Percentiles rank a stretch among this genome's conserved stretches.
Conservation (phyloP, 306 rosid genomes). For the Quercus mongolica region DNA sequence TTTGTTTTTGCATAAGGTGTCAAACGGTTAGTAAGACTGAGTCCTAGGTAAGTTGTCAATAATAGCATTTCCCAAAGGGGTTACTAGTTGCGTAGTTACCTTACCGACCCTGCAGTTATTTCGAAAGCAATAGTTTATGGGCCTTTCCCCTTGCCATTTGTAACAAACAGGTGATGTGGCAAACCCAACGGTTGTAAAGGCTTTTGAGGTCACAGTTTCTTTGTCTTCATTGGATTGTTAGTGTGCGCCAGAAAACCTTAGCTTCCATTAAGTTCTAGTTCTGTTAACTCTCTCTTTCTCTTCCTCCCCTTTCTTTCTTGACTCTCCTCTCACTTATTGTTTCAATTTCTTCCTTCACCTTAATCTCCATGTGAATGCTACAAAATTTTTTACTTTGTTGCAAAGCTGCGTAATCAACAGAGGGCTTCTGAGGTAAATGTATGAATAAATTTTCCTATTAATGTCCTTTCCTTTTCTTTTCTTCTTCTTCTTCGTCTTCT, state of each 20-base stretch:
- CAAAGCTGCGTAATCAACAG: not conserved
- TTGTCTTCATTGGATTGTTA: constrained; percentile 49
- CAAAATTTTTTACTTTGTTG: not conserved
- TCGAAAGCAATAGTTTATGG: constrained; percentile 13
- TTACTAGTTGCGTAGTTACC: constrained; percentile 4
- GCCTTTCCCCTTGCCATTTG: constrained; percentile 17
- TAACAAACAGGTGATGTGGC: constrained; percentile 39
- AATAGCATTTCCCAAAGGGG: constrained; percentile 21
- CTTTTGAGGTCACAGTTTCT: constrained; percentile 48
- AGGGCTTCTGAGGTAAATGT: not conserved
- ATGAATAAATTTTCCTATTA: not conserved
- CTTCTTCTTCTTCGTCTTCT: not conserved
- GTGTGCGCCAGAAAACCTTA: constrained; percentile 25
- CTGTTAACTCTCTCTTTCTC: not conserved
- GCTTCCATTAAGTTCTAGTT: constrained; percentile 20
- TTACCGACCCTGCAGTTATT: constrained; percentile 20
- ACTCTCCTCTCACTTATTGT: not conserved
- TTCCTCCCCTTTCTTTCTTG: not conserved
- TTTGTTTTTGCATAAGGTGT: not conserved
- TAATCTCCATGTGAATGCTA: not conserved
- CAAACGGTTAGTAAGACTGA: not conserved
- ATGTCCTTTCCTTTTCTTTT: not conserved
- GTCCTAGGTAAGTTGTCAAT: not conserved
- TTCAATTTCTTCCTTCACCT: not conserved
- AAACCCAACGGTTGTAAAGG: constrained; percentile 31